phyloP scores from a whole-genome alignment of 345 rosid genomes.

The Firmiana major region DNA sequence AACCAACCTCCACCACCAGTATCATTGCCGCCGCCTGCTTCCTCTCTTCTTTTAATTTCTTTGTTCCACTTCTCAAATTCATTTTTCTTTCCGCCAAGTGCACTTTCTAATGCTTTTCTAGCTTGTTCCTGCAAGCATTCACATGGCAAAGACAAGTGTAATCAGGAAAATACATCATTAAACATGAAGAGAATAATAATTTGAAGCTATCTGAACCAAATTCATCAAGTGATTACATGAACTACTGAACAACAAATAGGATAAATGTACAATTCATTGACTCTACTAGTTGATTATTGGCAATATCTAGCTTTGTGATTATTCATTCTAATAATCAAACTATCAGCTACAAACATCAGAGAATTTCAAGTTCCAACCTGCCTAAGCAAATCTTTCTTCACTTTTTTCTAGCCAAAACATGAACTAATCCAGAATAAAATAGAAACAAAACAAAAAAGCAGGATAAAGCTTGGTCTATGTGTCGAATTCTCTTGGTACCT shows the following conservation, averaged over 20 bases:
- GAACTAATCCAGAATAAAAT: not conserved
- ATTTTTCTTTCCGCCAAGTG: constrained; percentile 82
- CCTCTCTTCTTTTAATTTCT: constrained; percentile 87
- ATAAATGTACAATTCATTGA: not conserved
- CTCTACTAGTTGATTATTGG: not conserved
- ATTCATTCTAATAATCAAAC: not conserved
- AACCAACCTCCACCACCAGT: constrained; percentile 81
- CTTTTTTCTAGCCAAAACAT: not conserved
- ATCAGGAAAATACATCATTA: not conserved
- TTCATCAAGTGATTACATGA: not conserved
- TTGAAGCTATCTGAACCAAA: not conserved
- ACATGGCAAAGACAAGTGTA: not conserved
- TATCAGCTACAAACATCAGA: not conserved
- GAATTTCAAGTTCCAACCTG: not conserved
- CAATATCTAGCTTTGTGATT: not conserved
- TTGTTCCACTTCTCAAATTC: constrained; percentile 83
- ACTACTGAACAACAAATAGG: not conserved
- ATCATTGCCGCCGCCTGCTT: constrained; percentile 58
- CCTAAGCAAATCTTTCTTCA: not conserved
- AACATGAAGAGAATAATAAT: not conserved
- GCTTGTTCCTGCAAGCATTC: constrained; percentile 67
- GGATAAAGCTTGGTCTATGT: not conserved
- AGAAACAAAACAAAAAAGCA: not conserved
- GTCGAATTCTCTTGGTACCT: constrained; percentile 37
- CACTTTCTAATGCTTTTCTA: constrained; percentile 77